Percentiles rank a stretch among this genome's conserved stretches.
Conservation (phyloP, 2,329 filamentous ascomycete species). For the Fusarium sarcochroum region DNA sequence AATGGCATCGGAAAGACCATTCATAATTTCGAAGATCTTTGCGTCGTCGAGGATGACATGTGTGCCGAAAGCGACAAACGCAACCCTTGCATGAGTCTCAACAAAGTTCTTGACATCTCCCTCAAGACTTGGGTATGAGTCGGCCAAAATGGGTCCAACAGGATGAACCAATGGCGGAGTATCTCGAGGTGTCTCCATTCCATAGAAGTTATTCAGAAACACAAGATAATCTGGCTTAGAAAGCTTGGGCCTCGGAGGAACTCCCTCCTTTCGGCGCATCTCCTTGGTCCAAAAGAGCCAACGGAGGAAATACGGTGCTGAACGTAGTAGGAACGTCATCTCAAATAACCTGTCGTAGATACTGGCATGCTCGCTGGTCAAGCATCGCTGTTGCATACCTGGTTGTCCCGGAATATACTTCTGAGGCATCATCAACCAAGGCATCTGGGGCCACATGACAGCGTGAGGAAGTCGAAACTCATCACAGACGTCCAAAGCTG, state of each 20-base stretch:
- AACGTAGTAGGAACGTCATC: constrained; percentile 5
- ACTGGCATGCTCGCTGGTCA: constrained; percentile 12
- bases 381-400: constrained; percentile 8
- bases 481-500: constrained; percentile 4
- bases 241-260: neutral
- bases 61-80: constrained; percentile 11
- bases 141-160: constrained; percentile 6
- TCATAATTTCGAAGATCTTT: neutral
- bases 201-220: constrained; percentile 16
- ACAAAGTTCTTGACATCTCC: neutral
- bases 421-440: constrained; percentile 19
- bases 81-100: neutral
- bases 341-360: constrained; percentile 7
- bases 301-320: constrained; percentile 5
- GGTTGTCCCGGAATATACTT: constrained; percentile 13
- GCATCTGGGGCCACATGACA: constrained; percentile 17
- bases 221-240: constrained; percentile 13
- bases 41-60: constrained; percentile 4
- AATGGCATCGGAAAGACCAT: constrained; percentile 5
- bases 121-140: constrained; percentile 4
- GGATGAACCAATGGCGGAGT: constrained; percentile 11
- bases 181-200: constrained; percentile 13
- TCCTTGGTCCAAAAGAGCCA: constrained; percentile 10
- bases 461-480: constrained; percentile 9
- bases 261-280: constrained; percentile 3